These are phyloP conservation scores for Botrytis galanthina DNA, from an alignment of 2,329 filamentous ascomycete genomes.

Conservation along the genomic window DNA sequence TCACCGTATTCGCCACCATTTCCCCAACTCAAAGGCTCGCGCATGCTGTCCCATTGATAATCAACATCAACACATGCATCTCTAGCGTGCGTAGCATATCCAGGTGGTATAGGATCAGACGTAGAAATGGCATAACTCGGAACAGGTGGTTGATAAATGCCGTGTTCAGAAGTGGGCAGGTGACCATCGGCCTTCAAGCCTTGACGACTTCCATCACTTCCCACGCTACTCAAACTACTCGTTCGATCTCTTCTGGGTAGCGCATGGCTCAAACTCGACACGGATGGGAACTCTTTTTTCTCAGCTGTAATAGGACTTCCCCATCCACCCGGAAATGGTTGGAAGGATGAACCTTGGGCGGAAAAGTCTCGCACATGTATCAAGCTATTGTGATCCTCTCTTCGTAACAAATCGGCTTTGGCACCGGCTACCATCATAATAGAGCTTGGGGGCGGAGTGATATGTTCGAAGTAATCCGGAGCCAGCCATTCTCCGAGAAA, in stretches of 20 bases:
- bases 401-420: constrained; percentile 79
- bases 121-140: constrained; percentile 81
- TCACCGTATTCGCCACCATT: constrained; percentile 85
- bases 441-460: constrained; percentile 83
- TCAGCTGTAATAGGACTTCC: constrained; percentile 35
- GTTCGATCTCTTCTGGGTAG: constrained; percentile 37
- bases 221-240: constrained; percentile 38
- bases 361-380: constrained; percentile 29
- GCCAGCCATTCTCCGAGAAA: constrained; percentile 96
- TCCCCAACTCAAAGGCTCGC: constrained; percentile 75
- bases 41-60: constrained; percentile 93
- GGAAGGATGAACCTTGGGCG: constrained; percentile 34
- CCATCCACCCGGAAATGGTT: constrained; percentile 42
- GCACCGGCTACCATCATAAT: constrained; percentile 84
- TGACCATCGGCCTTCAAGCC: constrained; percentile 23
- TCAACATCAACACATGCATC: constrained; percentile 86
- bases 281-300: constrained; percentile 31
- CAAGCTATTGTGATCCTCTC: constrained; percentile 61
- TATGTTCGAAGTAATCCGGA: constrained; percentile 88
- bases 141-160: constrained; percentile 68
- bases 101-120: constrained; percentile 77
- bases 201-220: constrained; percentile 32
- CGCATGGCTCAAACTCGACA: constrained; percentile 33
- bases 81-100: constrained; percentile 86
- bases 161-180: constrained; percentile 31